These are phyloP conservation scores for Eremochloa ophiuroides DNA, from an alignment of 176 grass and related monocot species.

Conservation along the genomic window DNA sequence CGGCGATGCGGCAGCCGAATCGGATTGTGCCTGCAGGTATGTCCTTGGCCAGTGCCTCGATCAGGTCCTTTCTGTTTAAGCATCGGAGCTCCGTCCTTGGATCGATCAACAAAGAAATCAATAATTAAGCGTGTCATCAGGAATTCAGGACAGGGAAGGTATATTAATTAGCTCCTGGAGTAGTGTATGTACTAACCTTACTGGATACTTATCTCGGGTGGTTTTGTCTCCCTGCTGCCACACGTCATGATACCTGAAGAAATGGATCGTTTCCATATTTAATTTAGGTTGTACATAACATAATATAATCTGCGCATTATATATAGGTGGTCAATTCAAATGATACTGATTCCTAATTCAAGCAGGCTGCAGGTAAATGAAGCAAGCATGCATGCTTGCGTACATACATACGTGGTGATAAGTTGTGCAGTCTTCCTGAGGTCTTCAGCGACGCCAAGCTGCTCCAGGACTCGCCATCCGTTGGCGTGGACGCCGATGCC, in stretches of 20 bases:
- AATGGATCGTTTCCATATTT: not conserved
- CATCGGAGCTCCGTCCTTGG: constrained; percentile 22
- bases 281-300: no score
- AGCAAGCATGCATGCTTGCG: no score
- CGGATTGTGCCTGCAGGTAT: constrained; percentile 22
- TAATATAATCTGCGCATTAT: not conserved
- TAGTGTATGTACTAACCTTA: not conserved
- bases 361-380: no score
- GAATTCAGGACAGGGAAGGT: no score
- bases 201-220: not conserved
- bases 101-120: not conserved
- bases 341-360: no score
- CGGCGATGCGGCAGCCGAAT: constrained; percentile 25
- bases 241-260: constrained; percentile 13
- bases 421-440: not conserved
- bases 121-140: no score
- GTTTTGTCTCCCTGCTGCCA: not conserved
- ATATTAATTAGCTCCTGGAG: no score
- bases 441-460: constrained; percentile 21
- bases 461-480: constrained; percentile 48
- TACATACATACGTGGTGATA: not conserved
- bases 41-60: constrained; percentile 31
- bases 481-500: constrained; percentile 41
- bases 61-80: constrained; percentile 34
- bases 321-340: no score